Conservation (phyloP, 148 eudicot genomes). For the Amaranthus palmeri region DNA sequence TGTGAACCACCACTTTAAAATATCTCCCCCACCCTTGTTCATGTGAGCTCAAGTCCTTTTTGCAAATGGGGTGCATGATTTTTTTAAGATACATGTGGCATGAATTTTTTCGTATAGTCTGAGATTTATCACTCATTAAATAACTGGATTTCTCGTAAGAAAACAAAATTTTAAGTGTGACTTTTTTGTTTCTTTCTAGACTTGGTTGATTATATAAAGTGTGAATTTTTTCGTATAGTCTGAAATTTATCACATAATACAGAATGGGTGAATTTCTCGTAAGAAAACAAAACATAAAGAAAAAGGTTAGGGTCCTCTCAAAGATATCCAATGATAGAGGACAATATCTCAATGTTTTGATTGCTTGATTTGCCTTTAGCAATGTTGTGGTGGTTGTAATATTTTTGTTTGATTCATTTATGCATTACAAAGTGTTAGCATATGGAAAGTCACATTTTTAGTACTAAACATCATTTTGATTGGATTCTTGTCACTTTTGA, state of each 20-base stretch:
- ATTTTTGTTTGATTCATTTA: neutral
- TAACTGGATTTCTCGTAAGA: no score
- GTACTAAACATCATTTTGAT: conserved; percentile 10
- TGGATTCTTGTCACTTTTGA: conserved; percentile 7
- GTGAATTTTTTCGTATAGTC: no score
- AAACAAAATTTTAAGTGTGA: no score
- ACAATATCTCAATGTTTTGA: conserved; percentile 20
- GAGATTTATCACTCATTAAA: no score
- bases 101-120: no score
- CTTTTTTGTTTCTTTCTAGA: no score
- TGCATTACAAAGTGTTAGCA: conserved; percentile 15
- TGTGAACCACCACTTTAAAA: conserved; percentile 20
- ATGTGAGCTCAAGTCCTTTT: conserved; percentile 15
- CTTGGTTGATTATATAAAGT: no score
- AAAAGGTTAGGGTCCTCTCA: conserved; percentile 13
- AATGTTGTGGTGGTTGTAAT: conserved; percentile 1
- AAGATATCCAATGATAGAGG: conserved; percentile 15
- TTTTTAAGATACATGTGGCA: neutral
- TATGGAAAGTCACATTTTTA: conserved; percentile 5
- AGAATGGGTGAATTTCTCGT: no score
- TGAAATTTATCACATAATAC: no score
- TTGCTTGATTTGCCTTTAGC: conserved; percentile 10
- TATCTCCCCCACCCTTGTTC: neutral
- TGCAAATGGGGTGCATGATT: conserved; percentile 1
- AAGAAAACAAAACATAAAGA: no score